Base-by-base conservation (phyloP, 1,284 basidiomycete genomes). In the Anthracocystis setariae region DNA sequence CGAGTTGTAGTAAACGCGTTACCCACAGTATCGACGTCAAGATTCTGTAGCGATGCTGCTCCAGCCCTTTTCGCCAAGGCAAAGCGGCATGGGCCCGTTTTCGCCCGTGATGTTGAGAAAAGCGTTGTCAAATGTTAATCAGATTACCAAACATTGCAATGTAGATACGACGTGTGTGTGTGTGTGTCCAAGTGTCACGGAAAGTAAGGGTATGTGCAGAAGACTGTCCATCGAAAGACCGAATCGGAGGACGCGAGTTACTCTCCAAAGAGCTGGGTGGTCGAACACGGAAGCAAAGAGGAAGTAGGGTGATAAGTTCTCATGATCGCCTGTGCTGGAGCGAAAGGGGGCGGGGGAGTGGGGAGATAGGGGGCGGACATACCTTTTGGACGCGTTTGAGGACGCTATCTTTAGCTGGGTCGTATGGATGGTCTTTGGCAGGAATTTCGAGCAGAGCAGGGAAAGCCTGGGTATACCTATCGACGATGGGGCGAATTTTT, bases 371-470 rank as follows among this genome's bases (percentile, higher is more conserved):
- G n/a, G n/a, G n/a, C n/a, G n/a, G n/a, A 59, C 77, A 13, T 56
- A 80, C 75, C 72, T 82, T 99, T 87, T 97, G 93, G 8, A 99
- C 96, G 46, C 96, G 90, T 84, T 97, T 98, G 78, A 99, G 86
- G 33, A 99, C 89, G 2, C 93, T 96, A 83, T 99, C 96, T 84
- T 98, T 98, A 10, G 90, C 89, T 7, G 96, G 96, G 85, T 99
- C 84, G 61, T 85, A 85, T 0, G 85, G 85, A 54, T 85, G 84
- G 33, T 85, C 93, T 83, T 95, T 95, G 52, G 91, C 92, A 18
- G 96, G 96, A 72, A 98, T 98, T 85, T 99, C 96, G 21, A 99
- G 88, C 33, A 99, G 84, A 0, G 96, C 93, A 21, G 96, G 96
- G 86, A 99, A 99, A 0, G 95, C 90, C 82, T 94, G 91, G 68